A percentile compares a stretch with the other conserved stretches of the same genome.
Evolutionary conservation across 257 asterid species (phyloP).

Genomic region (Nicotiana attenuata): DNA sequence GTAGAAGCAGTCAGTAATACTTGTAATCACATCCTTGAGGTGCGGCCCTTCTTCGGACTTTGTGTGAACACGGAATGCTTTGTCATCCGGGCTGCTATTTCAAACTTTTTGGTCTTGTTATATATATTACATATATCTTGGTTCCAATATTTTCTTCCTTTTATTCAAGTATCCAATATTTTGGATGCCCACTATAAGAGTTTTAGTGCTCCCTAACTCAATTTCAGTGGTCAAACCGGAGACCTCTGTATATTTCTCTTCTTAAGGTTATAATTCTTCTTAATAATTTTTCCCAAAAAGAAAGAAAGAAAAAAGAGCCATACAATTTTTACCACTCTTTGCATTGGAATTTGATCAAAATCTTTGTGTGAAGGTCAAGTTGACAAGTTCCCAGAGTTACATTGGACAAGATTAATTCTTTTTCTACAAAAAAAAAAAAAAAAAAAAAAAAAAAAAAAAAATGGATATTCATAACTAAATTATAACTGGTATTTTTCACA

Average conservation of each 20-base stretch:
- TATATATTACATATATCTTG: background rate
- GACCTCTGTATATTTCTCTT: background rate
- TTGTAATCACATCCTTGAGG: no score
- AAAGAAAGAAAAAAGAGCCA: background rate
- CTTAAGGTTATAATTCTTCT: background rate
- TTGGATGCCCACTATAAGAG: background rate
- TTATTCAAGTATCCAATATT: background rate
- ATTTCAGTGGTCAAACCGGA: background rate
- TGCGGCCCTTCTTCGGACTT: rapidly evolving
- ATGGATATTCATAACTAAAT: background rate
- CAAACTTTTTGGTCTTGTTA: background rate
- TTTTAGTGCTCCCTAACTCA: background rate
- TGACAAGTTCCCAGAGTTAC: background rate
- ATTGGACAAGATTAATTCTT: background rate
- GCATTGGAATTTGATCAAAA: background rate
- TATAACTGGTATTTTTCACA: background rate
- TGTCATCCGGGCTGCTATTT: no score
- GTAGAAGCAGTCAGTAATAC: no score
- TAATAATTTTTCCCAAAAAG: no score
- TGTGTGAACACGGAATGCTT: no score
- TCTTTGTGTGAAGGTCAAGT: background rate
- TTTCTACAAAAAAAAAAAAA: no score
- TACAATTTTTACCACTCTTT: background rate
- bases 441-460: no score
- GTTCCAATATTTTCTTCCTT: background rate